phyloP scores from a whole-genome alignment of 352 stramenopile species.

The Phytophthora tentaculata region DNA sequence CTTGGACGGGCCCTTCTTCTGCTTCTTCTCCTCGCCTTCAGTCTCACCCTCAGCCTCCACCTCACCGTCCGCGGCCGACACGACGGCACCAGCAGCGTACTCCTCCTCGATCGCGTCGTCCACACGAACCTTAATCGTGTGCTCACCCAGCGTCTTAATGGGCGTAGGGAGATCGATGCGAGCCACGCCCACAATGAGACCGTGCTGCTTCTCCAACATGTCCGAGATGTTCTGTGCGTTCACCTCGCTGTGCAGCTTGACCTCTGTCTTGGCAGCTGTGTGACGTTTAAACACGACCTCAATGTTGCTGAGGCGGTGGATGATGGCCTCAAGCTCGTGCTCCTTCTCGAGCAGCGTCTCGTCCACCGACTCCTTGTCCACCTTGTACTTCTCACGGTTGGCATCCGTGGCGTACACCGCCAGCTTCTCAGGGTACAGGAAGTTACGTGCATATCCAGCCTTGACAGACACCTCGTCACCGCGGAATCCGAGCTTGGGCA shows the following conservation, averaged over 20 bases:
- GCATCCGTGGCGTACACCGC: conserved; percentile 93
- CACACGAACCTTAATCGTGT: conserved; percentile 85
- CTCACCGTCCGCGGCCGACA: conserved; percentile 29
- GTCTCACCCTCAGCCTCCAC: conserved; percentile 24
- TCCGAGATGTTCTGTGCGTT: conserved; percentile 87
- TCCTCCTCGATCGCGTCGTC: conserved; percentile 81
- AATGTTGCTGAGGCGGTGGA: conserved; percentile 61
- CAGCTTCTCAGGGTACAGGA: conserved; percentile 93
- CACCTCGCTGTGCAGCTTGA: conserved; percentile 72
- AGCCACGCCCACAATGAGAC: conserved; percentile 80
- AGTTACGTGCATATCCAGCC: conserved; percentile 95
- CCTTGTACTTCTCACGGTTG: conserved; percentile 90
- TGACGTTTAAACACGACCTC: conserved; percentile 86
- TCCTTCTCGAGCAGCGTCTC: conserved; percentile 63
- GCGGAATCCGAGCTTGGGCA: conserved; percentile 84
- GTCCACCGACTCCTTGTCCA: conserved; percentile 65
- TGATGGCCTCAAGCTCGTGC: conserved; percentile 65
- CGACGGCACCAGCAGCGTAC: conserved; percentile 47
- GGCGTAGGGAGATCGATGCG: conserved; percentile 74
- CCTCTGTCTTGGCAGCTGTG: conserved; percentile 63
- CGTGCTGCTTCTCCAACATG: conserved; percentile 85
- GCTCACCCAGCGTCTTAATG: conserved; percentile 83
- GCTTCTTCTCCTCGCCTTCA: conserved; percentile 36
- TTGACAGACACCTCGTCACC: conserved; percentile 94
- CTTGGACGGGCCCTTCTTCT: conserved; percentile 65